Evolutionary conservation across 192 early-diverging fungal genomes (phyloP).

Genomic region (Coemansia sp.): DNA sequence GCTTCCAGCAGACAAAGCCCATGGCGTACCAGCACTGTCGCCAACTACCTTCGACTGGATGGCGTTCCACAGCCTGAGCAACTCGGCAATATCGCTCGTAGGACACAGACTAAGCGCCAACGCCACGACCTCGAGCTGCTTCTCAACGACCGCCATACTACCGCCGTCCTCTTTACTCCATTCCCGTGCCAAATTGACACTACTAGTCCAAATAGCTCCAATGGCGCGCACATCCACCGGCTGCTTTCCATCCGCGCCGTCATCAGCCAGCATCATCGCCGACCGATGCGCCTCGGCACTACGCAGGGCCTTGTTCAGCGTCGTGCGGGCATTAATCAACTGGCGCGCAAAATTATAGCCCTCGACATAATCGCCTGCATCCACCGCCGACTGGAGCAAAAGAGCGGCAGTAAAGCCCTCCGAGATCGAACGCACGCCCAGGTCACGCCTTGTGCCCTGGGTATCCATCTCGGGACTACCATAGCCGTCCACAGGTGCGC

Average conservation of each 20-base stretch:
- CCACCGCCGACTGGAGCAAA: conserved; percentile 27
- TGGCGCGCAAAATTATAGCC: conserved; percentile 31
- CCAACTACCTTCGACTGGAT: conserved; percentile 4
- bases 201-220: conserved; percentile 25
- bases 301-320: conserved; percentile 13
- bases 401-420: conserved; percentile 31
- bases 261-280: conserved; percentile 15
- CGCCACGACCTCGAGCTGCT: conserved; percentile 27
- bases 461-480: conserved; percentile 8
- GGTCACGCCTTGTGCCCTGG: conserved; percentile 16
- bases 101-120: conserved; percentile 44
- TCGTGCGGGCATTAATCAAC: conserved; percentile 20
- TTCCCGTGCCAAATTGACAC: conserved; percentile 17
- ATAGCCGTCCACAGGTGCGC: background rate
- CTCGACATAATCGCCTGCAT: conserved; percentile 8
- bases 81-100: conserved; percentile 23
- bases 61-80: conserved; percentile 27
- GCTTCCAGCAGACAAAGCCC: background rate
- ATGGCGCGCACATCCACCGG: conserved; percentile 29
- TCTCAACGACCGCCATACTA: background rate
- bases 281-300: conserved; percentile 19
- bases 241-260: background rate
- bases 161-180: background rate
- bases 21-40: background rate
- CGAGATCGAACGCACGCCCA: conserved; percentile 17